Evolutionary conservation across 768 basidiomycete genomes (phyloP).

Genomic region (Candolleomyces aberdarensis): DNA sequence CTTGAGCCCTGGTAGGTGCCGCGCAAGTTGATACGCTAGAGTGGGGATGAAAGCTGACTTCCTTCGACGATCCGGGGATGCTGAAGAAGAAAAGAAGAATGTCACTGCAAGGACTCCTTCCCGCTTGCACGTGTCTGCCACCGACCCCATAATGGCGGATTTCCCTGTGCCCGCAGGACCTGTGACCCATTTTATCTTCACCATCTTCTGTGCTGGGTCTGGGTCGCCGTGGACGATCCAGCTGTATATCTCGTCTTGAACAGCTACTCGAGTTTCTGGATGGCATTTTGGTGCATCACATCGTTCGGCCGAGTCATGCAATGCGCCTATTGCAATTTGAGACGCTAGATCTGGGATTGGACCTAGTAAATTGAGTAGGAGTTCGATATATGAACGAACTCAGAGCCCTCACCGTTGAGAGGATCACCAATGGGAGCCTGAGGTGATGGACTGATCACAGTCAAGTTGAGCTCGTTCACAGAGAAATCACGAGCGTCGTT

Average conservation of each 20-base stretch:
- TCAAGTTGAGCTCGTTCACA: no score
- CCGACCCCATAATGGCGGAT: no score
- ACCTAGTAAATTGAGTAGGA: neutral
- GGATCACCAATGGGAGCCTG: no score
- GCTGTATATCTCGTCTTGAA: slow-evolving; percentile 4
- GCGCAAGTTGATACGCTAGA: neutral
- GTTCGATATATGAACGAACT: no score
- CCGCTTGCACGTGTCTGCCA: no score
- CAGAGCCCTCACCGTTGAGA: no score
- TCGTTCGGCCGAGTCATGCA: slow-evolving; percentile 10
- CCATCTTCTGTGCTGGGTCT: no score
- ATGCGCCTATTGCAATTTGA: neutral
- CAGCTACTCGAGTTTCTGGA: slow-evolving; percentile 6
- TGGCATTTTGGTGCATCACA: slow-evolving; percentile 5
- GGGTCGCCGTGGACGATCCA: slow-evolving; percentile 2
- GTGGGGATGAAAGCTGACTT: neutral
- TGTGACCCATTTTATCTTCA: no score
- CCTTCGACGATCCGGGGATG: neutral
- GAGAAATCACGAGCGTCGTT: no score
- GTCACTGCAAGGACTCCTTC: slow-evolving; percentile 1
- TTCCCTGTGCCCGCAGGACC: no score
- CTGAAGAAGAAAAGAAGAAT: slow-evolving; percentile 11
- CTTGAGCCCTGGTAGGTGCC: neutral
- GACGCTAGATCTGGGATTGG: neutral
- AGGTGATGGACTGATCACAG: no score